Percentiles rank a stretch among this genome's conserved stretches.
phyloP scores from a whole-genome alignment of 2,329 filamentous ascomycete species.

The Pseudopithomyces maydicus region DNA sequence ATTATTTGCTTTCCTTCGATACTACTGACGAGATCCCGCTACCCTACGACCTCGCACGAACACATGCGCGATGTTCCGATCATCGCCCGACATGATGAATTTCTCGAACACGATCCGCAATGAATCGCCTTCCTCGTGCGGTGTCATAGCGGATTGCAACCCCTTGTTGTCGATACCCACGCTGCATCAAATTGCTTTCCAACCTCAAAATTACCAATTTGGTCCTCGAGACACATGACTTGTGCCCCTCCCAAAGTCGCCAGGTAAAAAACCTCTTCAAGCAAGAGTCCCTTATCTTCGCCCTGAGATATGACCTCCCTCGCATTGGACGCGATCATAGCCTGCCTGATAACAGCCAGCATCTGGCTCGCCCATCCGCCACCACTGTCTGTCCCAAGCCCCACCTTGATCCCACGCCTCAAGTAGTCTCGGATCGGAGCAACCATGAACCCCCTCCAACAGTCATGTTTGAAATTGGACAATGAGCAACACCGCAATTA shows the following conservation, averaged over 20 bases:
- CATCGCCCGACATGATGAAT: slow-evolving; percentile 69
- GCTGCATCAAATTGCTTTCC: slow-evolving; percentile 69
- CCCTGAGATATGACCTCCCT: slow-evolving; percentile 39
- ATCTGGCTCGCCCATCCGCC: slow-evolving; percentile 67
- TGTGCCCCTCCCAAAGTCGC: slow-evolving; percentile 65
- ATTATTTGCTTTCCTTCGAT: background rate
- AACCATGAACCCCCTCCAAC: slow-evolving; percentile 61
- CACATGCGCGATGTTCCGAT: slow-evolving; percentile 63
- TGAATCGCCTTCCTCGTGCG: slow-evolving; percentile 57
- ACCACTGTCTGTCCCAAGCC: slow-evolving; percentile 68
- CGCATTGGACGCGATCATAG: slow-evolving; percentile 57
- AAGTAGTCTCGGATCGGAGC: slow-evolving; percentile 65
- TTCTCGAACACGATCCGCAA: slow-evolving; percentile 61
- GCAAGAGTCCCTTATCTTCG: slow-evolving; percentile 39
- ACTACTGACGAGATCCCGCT: background rate
- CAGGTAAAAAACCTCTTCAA: slow-evolving; percentile 57
- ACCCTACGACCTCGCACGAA: slow-evolving; percentile 37
- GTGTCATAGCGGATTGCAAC: slow-evolving; percentile 49
- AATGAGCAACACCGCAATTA: slow-evolving; percentile 66
- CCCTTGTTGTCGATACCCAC: slow-evolving; percentile 51
- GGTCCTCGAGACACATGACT: slow-evolving; percentile 60
- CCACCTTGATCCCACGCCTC: slow-evolving; percentile 65
- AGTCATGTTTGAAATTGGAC: slow-evolving; percentile 66
- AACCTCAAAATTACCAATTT: slow-evolving; percentile 61
- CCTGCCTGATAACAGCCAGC: slow-evolving; percentile 62